Evolutionary conservation across 768 basidiomycete species (phyloP), one percentile per base, ranked within the genome.

Genomic region (Suillus tomentosus): DNA sequence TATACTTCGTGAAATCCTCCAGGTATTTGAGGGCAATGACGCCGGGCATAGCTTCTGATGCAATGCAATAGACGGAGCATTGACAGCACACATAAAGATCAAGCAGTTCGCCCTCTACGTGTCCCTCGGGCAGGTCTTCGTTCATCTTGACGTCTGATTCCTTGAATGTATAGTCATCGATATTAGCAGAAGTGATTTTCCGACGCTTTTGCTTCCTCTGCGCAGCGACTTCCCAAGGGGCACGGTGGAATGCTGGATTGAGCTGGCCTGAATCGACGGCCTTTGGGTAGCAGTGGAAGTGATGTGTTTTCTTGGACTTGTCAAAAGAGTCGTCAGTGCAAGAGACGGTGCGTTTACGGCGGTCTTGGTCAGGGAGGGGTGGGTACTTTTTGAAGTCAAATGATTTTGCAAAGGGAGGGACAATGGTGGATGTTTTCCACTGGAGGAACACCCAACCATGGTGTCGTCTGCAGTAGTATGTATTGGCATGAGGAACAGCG

Each of bases 71-170:
- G 66, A 89, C 76, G 27, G 87, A 87, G 74, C 93, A 95, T 71
- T 93, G 92, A 70, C 93, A 94, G 73, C 93, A 95, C 53, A 93
- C 79, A 70, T 90, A 94, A 36, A 94, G 80, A 73, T 94, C 91
- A 48, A 94, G 77, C 36, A 90, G 73, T 64, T 81, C 85, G 27
- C 84, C 87, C 67, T 83, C 81, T 42, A 43, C 40, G 31, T 31
- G 40, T 43, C 79, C 78, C 31, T 81, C 82, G 36, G 69, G 68
- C 22, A 74, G 66, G 43, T 64, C 65, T 17, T 79, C 76, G n/a
- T 77, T 76, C 64, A 71, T 75, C 56, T 68, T 65, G 60, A 72
- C 78, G 19, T 77, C 77, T 19, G 68, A 67, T 34, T 73, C 65
- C 37, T 65, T 62, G 22, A 65, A 66, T 24, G 74, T 66, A 11